A percentile compares a stretch with the other conserved stretches of the same genome.
These are phyloP conservation scores for Pythium aphanidermatum DNA, from an alignment of 352 stramenopile species.

Conservation along the genomic window DNA sequence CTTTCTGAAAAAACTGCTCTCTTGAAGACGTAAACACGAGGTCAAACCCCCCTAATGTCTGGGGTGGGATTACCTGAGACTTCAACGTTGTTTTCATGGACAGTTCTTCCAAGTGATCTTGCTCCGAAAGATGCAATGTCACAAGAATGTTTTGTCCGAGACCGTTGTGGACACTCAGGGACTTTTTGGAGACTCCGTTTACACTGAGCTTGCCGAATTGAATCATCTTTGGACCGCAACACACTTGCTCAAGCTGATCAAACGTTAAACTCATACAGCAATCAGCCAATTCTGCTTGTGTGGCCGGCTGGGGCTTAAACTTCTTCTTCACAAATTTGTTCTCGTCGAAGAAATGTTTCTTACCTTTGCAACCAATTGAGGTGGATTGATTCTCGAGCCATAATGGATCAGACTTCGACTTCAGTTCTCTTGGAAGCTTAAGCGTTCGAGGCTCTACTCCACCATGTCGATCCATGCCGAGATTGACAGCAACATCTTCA, in stretches of 20 bases:
- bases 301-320: constrained; percentile 85
- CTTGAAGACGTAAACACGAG: constrained; percentile 69
- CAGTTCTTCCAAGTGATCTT: constrained; percentile 51
- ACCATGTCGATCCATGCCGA: constrained; percentile 35
- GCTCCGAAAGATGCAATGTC: constrained; percentile 31
- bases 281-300: constrained; percentile 87
- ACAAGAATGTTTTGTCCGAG: constrained; percentile 81
- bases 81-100: constrained; percentile 40
- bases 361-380: constrained; percentile 13
- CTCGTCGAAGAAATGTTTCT: constrained; percentile 70
- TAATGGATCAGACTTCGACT: constrained; percentile 42
- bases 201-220: constrained; percentile 91
- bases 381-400: constrained; percentile 43
- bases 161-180: constrained; percentile 87
- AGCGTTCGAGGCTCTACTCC: constrained; percentile 42
- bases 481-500: constrained; percentile 41
- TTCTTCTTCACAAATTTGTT: constrained; percentile 91
- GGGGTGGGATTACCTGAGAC: constrained; percentile 83
- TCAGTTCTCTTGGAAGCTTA: constrained; percentile 33
- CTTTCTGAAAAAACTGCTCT: constrained; percentile 85
- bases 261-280: constrained; percentile 63
- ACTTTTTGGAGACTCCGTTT: constrained; percentile 70
- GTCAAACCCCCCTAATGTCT: constrained; percentile 84
- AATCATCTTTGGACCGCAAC: constrained; percentile 74
- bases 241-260: constrained; percentile 67